Evolutionary conservation across 441 rosid genomes (phyloP).

Genomic region (Adansonia rubrostipa): DNA sequence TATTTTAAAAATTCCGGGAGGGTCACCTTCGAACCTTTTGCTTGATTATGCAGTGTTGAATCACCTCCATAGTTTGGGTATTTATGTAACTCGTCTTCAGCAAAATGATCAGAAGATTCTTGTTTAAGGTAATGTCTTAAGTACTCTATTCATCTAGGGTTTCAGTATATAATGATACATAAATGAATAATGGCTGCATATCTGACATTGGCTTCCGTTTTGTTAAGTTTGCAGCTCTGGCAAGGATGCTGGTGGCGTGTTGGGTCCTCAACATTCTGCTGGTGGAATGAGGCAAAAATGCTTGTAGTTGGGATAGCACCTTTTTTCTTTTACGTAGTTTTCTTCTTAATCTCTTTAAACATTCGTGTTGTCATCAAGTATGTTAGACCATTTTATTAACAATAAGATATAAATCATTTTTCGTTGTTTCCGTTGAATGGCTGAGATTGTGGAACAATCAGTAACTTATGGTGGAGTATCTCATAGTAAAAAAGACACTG

Average conservation of each 20-base stretch:
- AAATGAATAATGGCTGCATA: background rate
- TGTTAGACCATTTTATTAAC: background rate
- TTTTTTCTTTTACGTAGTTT: background rate
- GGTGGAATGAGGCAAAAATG: background rate
- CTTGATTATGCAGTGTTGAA: background rate
- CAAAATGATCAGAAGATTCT: background rate
- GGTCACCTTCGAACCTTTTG: background rate
- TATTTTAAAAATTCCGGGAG: background rate
- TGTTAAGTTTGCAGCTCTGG: constrained; percentile 3
- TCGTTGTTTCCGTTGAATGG: background rate
- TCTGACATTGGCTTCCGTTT: background rate
- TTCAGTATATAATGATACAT: background rate
- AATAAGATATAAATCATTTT: background rate
- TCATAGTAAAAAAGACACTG: background rate
- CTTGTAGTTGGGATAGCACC: background rate
- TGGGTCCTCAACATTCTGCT: background rate
- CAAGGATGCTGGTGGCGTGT: background rate
- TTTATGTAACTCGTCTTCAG: background rate
- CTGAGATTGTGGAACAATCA: constrained; percentile 7
- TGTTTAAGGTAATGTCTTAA: background rate
- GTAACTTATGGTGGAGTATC: background rate
- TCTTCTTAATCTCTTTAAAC: background rate
- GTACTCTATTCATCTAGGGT: background rate
- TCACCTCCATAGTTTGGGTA: background rate
- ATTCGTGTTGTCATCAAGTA: background rate